These are phyloP conservation scores for Pichia sp. DNA, from an alignment of 1,139 yeast genomes.

Conservation along the genomic window DNA sequence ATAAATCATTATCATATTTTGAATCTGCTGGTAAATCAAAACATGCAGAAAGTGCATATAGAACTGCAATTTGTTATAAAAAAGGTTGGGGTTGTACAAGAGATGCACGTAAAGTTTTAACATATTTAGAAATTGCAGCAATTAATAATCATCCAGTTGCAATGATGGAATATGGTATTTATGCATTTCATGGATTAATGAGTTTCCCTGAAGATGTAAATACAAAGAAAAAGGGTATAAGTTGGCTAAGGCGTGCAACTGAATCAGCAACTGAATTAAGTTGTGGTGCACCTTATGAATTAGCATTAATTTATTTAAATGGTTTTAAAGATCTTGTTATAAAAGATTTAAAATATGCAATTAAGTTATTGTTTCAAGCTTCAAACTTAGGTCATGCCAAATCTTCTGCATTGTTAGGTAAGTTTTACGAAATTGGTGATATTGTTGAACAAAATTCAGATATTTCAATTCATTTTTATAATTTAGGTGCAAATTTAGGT, in stretches of 20 bases:
- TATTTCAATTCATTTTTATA: constrained; percentile 85
- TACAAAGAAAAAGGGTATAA: constrained; percentile 79
- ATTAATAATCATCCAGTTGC: constrained; percentile 92
- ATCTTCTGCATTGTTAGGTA: constrained; percentile 75
- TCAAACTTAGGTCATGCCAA: constrained; percentile 84
- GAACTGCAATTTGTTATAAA: constrained; percentile 87
- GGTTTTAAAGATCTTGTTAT: constrained; percentile 87
- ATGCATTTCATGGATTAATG: constrained; percentile 78
- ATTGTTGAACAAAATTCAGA: constrained; percentile 77
- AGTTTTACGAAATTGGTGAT: constrained; percentile 76
- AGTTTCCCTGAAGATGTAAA: constrained; percentile 64
- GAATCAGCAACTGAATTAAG: constrained; percentile 78
- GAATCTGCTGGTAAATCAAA: constrained; percentile 91
- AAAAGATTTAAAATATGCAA: constrained; percentile 76
- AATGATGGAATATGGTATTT: constrained; percentile 85
- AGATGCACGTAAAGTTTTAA: constrained; percentile 81
- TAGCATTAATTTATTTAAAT: constrained; percentile 74
- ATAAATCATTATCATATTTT: constrained; percentile 69
- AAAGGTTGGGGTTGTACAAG: constrained; percentile 91
- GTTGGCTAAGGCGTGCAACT: constrained; percentile 87
- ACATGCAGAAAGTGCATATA: constrained; percentile 83
- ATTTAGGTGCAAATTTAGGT: constrained; percentile 84
- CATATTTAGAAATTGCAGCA: constrained; percentile 82
- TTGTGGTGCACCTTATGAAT: constrained; percentile 89
- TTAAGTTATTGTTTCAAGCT: constrained; percentile 80